Base-by-base conservation (phyloP, 2,329 filamentous ascomycete genomes). In the Rutstroemia sp. region DNA sequence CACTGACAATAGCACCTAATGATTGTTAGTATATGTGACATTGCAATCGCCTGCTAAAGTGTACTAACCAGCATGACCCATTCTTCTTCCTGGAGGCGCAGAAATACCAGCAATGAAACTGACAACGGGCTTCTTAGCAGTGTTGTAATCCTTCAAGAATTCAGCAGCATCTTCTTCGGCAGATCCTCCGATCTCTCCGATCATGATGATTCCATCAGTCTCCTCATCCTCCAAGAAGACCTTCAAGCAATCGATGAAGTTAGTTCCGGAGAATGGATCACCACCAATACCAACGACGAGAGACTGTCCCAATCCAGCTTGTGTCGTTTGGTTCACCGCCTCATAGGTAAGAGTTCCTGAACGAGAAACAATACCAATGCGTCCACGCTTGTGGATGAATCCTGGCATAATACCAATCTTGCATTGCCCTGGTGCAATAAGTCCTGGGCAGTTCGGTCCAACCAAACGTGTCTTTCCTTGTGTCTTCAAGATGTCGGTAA, bases 381-480 rank as follows among this genome's bases (percentile, higher is more conserved):
- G 92, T 69, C 94, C 94, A 75, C 92, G 90, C 85, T 97, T 97
- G 86, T 99, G 94, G 79, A 99, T 97, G 82, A 97, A 96, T 70
- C 94, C 94, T 64, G 94, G 90, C 94, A 99, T 97, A 79, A 99
- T 99, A 72, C 94, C 94, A 71, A 99, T 97, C 81, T 99, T 99
- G 85, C 94, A 99, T 84, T 95, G 92, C 69, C 92, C 94, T 60
- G 83, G 83, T 55, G 81, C 92, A 75, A 97, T 97, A 77, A 97
- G 92, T 74, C 92, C 94, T 63, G 94, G 94, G 81, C 94, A 99
- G 81, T 97, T 99, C 71, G 92, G 92, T 66, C 92, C 92, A 61
- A 97, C 91, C 70, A 99, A 83, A 72, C 94, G 88, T 66, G 92
- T 96, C 84, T 97, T 97, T 80, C 79, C 86, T 79, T 99, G 94